Evolutionary conservation across 192 early-diverging fungal genomes (phyloP), one percentile per base, ranked within the genome.

Genomic region (Rhizoclosmatium globosum): DNA sequence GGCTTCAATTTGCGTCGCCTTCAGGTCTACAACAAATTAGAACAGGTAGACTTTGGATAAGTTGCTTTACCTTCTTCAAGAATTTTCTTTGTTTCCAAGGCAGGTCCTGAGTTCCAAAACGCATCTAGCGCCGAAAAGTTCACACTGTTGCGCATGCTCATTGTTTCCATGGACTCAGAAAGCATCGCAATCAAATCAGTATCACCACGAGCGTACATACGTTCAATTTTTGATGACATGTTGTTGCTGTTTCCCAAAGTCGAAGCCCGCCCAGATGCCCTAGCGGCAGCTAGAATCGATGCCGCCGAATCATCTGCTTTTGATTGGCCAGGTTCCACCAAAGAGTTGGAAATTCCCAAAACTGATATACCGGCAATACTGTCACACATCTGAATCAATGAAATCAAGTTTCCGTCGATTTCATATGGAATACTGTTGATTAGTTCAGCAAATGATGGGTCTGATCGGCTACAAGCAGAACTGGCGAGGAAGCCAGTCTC

Each of bases 361-460:
- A 80, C 78, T 19, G 68, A 59, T 15, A 88, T 81, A 19, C 85
- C 85, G 62, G 86, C 68, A 3, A 80, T 39, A 11, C 41, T 61
- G 43, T 88, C 87, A 58, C 79, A 83, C 41, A 76, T 70, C 47
- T 71, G 61, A n/a, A 85, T 61, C 41, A 87, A 76, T 39, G 68
- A 31, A 3, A 79, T 57, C 50, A 88, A 59, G 42, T 59, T 69
- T 47, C 64, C 47, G 45, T 81, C 82, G 64, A 87, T 78, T 21
- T 88, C 86, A 47, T 68, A 78, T 15, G 82, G 75, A 60, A 77
- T 71, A n/a, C 82, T 81, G 50, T 61, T 68, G 23, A 88, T 64
- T n/a, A 87, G 53, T 43, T 64, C 46, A 4, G 57, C 48, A 64
- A 85, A 86, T 21, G 78, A 48, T 15, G 82, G 68, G 39, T 86